Conservation (phyloP, 202 grass and related monocot species). For the Setaria viridis region DNA sequence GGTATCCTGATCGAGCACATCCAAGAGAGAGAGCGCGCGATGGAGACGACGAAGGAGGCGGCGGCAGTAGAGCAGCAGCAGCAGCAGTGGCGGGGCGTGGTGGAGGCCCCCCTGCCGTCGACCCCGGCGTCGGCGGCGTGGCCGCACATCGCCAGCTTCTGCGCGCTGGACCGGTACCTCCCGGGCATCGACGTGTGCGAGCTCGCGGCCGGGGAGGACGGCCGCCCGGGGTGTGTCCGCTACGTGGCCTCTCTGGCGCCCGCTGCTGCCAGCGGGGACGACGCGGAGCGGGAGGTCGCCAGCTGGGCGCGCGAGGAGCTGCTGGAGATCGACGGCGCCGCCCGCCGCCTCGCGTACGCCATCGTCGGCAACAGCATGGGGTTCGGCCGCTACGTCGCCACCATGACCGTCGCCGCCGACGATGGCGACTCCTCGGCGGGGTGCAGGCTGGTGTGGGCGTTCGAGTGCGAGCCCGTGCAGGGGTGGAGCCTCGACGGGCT, state of each 20-base stretch:
- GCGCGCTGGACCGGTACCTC: slow-evolving; percentile 62
- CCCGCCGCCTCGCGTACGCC: slow-evolving; percentile 54
- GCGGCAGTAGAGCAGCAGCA: not conserved
- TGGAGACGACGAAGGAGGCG: slow-evolving; percentile 27
- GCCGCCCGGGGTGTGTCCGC: slow-evolving; percentile 59
- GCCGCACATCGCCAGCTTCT: slow-evolving; percentile 74
- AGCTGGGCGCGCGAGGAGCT: slow-evolving; percentile 78
- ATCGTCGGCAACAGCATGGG: slow-evolving; percentile 75
- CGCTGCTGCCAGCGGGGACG: not conserved
- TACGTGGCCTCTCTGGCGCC: slow-evolving; percentile 48
- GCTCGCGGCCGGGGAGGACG: slow-evolving; percentile 47
- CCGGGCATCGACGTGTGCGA: slow-evolving; percentile 60
- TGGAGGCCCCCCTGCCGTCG: slow-evolving; percentile 44
- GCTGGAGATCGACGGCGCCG: slow-evolving; percentile 49
- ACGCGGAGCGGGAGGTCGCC: not conserved
- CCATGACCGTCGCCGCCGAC: slow-evolving; percentile 37
- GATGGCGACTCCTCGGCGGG: not conserved
- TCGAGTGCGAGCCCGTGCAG: slow-evolving; percentile 68
- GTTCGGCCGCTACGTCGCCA: slow-evolving; percentile 59
- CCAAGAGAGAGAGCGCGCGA: not conserved
- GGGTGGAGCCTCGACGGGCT: slow-evolving; percentile 70
- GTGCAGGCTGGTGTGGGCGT: slow-evolving; percentile 75
- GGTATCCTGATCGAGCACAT: not conserved
- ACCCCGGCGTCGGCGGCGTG: slow-evolving; percentile 51
- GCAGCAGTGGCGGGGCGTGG: slow-evolving; percentile 61